phyloP scores from a whole-genome alignment of 2,329 filamentous ascomycete species.

The Parasarocladium wereldwijsianum region DNA sequence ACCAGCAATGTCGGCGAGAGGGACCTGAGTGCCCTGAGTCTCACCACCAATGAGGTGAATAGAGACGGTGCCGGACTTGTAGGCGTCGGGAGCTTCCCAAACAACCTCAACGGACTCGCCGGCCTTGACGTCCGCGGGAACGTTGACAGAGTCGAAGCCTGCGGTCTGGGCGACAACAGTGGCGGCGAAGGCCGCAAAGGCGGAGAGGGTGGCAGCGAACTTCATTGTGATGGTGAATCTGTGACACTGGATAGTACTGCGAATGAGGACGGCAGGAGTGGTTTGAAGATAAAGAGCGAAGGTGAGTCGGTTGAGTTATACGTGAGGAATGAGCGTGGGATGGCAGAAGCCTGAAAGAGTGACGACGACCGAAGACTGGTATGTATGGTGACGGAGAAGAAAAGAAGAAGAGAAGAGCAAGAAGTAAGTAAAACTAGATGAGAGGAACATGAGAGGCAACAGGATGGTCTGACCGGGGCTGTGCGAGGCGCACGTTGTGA shows the following conservation, averaged over 20 bases:
- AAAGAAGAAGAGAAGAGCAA: slow-evolving; percentile 8
- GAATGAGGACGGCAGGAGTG: slow-evolving; percentile 7
- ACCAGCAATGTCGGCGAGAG: slow-evolving; percentile 32
- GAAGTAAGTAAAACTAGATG: slow-evolving; percentile 4
- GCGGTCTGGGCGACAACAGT: slow-evolving; percentile 36
- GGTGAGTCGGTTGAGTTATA: slow-evolving; percentile 4
- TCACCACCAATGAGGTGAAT: slow-evolving; percentile 41
- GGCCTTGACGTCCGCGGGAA: slow-evolving; percentile 29
- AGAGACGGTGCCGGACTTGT: slow-evolving; percentile 28
- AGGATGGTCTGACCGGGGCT: background rate
- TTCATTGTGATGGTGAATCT: slow-evolving; percentile 32
- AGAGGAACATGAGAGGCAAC: background rate
- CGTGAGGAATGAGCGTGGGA: slow-evolving; percentile 17
- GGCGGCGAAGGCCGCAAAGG: slow-evolving; percentile 36
- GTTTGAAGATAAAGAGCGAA: slow-evolving; percentile 7
- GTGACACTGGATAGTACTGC: slow-evolving; percentile 6
- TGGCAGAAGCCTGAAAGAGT: slow-evolving; percentile 16
- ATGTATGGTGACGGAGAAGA: slow-evolving; percentile 10
- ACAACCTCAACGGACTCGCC: slow-evolving; percentile 34
- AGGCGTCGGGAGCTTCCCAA: slow-evolving; percentile 30
- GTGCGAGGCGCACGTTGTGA: background rate
- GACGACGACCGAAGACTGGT: slow-evolving; percentile 12
- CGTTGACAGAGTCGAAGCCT: slow-evolving; percentile 40
- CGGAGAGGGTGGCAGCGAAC: slow-evolving; percentile 30
- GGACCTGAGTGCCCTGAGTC: slow-evolving; percentile 24